Base-by-base conservation (phyloP, 306 rosid genomes). In the Malus sieversii region DNA sequence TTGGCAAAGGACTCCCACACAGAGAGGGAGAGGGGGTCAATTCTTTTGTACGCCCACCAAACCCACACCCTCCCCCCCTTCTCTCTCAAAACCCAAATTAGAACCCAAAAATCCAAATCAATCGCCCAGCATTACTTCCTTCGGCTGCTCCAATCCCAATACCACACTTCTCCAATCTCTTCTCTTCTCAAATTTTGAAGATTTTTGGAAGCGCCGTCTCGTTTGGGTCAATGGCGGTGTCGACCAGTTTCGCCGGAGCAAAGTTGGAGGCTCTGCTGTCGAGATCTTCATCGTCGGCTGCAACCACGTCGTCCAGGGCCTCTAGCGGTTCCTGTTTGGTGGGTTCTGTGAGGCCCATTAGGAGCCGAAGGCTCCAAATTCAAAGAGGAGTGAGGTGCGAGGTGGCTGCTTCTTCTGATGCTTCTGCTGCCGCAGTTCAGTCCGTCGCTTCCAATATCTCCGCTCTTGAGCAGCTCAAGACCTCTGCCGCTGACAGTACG, bases 401-500 rank as follows among this genome's bases (percentile, higher is more conserved):
- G 51, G 87, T 83, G 75, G 76, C 84, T 44, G 75, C 79, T 83
- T 83, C 89, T 60, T 83, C 89, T 60, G 90, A 87, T 59, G 79
- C 66, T 10, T 10, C 78, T 27, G 46, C 82, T 63, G 86, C 80
- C 82, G 60, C 59, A 19, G 79, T 70, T 70, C 82, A 52, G 70
- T 66, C 19, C 14, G 83, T 59, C 55, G 20, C 55, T 59, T 80
- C 65, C 59, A 76, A 76, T 66, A 40, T 90, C 73, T 92, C 99
- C 23, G 87, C 97, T 81, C 99, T 95, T 59, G 92, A 92, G 80
- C 99, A 80, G 83, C 97, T 92, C 78, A 95, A 95, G 83, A 79
- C 97, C 76, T 92, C 96, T 76, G 92, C 93, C 14, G 89, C 86
- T 81, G 97, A 90, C 83, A 89, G 99, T 95, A 84, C 6, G 89